Evolutionary conservation across 495 filamentous ascomycete genomes (phyloP).

Genomic region (Penicillium chermesinum): DNA sequence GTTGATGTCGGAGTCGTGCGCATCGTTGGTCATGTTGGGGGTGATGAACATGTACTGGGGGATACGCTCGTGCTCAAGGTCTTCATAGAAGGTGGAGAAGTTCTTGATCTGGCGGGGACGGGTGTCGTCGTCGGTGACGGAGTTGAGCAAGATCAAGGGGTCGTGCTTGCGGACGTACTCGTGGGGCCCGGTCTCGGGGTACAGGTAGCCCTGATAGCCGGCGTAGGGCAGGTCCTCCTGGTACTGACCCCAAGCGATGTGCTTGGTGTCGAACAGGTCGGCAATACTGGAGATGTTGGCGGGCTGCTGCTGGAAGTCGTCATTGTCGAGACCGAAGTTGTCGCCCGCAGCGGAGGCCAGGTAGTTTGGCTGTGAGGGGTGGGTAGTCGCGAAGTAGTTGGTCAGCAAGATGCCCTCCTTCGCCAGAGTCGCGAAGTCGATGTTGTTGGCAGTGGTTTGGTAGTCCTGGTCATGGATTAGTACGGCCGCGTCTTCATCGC

Average conservation of each 20-base stretch:
- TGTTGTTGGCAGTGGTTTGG: conserved; percentile 43
- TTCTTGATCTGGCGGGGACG: conserved; percentile 63
- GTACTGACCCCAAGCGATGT: conserved; percentile 65
- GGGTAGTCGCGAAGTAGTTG: conserved; percentile 60
- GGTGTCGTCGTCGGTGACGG: conserved; percentile 47
- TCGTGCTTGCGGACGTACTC: conserved; percentile 80
- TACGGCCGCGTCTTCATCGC: conserved; percentile 8
- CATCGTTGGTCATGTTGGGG: conserved; percentile 72
- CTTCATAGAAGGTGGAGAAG: conserved; percentile 56
- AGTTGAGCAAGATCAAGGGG: conserved; percentile 56
- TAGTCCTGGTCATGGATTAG: conserved; percentile 44
- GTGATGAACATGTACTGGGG: conserved; percentile 74
- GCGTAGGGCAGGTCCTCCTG: conserved; percentile 65
- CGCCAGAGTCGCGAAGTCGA: conserved; percentile 52
- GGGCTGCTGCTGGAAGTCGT: conserved; percentile 52
- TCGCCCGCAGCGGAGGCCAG: conserved; percentile 58
- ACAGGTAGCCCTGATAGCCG: conserved; percentile 57
- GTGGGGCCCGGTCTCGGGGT: conserved; percentile 44
- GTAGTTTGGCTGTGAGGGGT: conserved; percentile 72
- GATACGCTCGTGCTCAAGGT: conserved; percentile 51
- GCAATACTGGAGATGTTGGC: conserved; percentile 62
- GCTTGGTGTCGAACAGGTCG: conserved; percentile 64
- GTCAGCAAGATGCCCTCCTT: conserved; percentile 58
- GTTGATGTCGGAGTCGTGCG: conserved; percentile 62
- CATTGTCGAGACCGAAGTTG: conserved; percentile 65